Base-by-base conservation (phyloP, 495 filamentous ascomycete genomes). In the Echria macrotheca region DNA sequence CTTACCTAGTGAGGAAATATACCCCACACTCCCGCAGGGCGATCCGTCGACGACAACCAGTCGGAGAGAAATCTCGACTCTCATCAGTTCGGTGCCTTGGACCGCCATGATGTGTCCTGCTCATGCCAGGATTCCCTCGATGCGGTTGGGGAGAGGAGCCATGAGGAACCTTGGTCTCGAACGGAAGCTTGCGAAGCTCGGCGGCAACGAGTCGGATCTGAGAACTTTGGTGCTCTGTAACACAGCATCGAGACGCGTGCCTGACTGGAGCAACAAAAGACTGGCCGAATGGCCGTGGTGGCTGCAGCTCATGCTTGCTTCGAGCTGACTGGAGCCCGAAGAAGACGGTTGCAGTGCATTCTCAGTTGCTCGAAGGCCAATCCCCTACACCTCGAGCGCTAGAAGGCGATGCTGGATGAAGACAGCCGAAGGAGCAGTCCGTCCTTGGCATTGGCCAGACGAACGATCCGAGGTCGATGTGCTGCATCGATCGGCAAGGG, bases 171-270 rank as follows among this genome's bases (percentile, higher is more conserved):
- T n/a, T n/a, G n/a, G n/a, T n/a, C n/a, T n/a, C n/a, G n/a, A n/a
- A n/a, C n/a, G n/a, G n/a, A n/a, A n/a, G n/a, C n/a, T n/a, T n/a
- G n/a, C n/a, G n/a, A n/a, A n/a, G n/a, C n/a, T n/a, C n/a, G n/a
- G n/a, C n/a, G n/a, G n/a, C n/a, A 10, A 46, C 41, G 15, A 51
- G 47, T 54, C 46, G 47, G 41, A 42, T 36, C 38, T 52, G 28
- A 42, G 53, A 17, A 14, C 18, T 38, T 43, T 44, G 24, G 50
- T 53, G 25, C 38, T 29, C 32, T 50, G 29, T 56, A 22, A 29
- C 50, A 56, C 54, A 23, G 50, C 33, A 15, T 49, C 45, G 23
- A 43, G 32, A 44, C 44, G 54, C 50, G 44, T 48, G 50, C 49
- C 45, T 40, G 32, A 25, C 32, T 48, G 50, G 50, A 23, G 29